phyloP scores from a whole-genome alignment of 805 yeast species.

The Candida golubevii region DNA sequence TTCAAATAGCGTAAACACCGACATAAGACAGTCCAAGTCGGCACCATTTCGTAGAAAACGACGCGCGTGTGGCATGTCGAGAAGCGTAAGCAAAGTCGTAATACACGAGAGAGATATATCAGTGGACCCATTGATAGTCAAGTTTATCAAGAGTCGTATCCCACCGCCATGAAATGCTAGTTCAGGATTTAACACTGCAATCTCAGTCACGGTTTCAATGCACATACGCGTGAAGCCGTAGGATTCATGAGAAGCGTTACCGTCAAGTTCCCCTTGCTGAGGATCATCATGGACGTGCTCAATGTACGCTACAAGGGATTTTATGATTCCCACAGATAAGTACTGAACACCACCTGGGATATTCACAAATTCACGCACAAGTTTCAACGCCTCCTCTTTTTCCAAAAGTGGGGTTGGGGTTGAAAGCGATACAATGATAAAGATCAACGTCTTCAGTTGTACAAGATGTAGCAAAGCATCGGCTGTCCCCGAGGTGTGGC shows the following conservation, averaged over 20 bases:
- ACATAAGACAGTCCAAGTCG: constrained; percentile 58
- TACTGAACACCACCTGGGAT: constrained; percentile 47
- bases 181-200: constrained; percentile 36
- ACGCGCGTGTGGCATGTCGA: constrained; percentile 56
- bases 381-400: constrained; percentile 71
- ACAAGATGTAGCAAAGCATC: constrained; percentile 53
- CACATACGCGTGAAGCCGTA: constrained; percentile 28
- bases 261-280: constrained; percentile 2
- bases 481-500: constrained; percentile 55
- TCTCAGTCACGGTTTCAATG: constrained; percentile 37
- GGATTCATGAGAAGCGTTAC: constrained; percentile 1
- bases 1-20: constrained; percentile 68
- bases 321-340: constrained; percentile 58
- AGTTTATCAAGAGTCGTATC: constrained; percentile 43
- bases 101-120: constrained; percentile 25
- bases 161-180: constrained; percentile 50
- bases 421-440: constrained; percentile 60
- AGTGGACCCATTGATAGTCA: constrained; percentile 25
- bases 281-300: constrained; percentile 34
- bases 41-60: constrained; percentile 52
- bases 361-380: constrained; percentile 59
- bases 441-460: constrained; percentile 54
- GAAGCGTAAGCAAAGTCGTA: constrained; percentile 47
- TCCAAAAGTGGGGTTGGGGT: constrained; percentile 57
- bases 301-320: constrained; percentile 60